These are phyloP conservation scores for Salvia sclarea DNA, from an alignment of 305 asterid genomes.

Conservation along the genomic window DNA sequence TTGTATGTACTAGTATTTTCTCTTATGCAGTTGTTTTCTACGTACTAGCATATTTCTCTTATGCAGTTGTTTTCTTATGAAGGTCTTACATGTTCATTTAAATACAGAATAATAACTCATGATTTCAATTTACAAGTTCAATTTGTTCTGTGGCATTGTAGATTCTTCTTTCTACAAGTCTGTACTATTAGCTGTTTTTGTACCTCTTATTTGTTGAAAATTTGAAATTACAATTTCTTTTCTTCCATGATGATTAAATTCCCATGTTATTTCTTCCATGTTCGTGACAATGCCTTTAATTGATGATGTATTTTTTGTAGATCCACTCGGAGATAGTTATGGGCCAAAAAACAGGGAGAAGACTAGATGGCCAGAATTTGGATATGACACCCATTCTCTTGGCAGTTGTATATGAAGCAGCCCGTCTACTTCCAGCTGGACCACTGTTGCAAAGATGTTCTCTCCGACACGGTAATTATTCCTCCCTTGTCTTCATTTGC, in stretches of 20 bases:
- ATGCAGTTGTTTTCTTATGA: constrained; percentile 7
- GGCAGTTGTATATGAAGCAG: constrained; percentile 50
- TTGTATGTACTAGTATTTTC: constrained; percentile 1
- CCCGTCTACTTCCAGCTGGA: constrained; percentile 50
- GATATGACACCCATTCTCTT: constrained; percentile 39
- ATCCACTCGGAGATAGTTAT: constrained; percentile 42
- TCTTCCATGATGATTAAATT: not conserved
- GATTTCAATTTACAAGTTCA: not conserved
- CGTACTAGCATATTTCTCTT: constrained; percentile 4
- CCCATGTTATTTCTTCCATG: not conserved
- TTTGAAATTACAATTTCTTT: no score
- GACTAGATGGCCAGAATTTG: constrained; percentile 26
- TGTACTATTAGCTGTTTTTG: constrained; percentile 1
- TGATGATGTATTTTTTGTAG: constrained; percentile 32
- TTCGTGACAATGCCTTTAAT: constrained; percentile 14
- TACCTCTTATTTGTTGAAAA: not conserved
- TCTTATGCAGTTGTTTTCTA: constrained; percentile 18
- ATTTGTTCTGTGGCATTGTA: not conserved
- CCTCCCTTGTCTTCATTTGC: not conserved
- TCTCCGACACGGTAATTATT: constrained; percentile 39
- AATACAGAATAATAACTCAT: not conserved
- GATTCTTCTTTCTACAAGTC: constrained; percentile 1
- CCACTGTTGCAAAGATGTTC: constrained; percentile 52
- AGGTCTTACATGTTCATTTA: constrained; percentile 10
- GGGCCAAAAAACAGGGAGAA: constrained; percentile 28